These are phyloP conservation scores for Apiospora rasikravindrae DNA, from an alignment of 2,329 filamentous ascomycete species.

Conservation along the genomic window DNA sequence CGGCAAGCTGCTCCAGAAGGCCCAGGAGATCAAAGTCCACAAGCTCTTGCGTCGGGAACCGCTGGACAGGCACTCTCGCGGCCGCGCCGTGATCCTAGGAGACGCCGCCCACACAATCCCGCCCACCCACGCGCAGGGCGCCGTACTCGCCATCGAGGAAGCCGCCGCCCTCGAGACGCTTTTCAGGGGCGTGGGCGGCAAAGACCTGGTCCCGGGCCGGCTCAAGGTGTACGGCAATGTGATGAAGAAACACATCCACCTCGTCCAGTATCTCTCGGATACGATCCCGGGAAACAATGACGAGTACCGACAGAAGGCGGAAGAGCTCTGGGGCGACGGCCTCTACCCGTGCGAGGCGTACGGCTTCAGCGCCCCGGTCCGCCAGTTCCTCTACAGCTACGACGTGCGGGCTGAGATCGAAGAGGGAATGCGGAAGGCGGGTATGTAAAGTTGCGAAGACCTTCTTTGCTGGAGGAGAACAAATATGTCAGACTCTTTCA, in stretches of 20 bases:
- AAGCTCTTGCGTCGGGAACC: constrained; percentile 24
- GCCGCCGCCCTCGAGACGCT: constrained; percentile 24
- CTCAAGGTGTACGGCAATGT: constrained; percentile 22
- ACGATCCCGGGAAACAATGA: constrained; percentile 21
- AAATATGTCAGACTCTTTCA: background rate
- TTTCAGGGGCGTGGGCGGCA: constrained; percentile 3
- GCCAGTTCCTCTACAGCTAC: constrained; percentile 25
- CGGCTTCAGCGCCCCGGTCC: constrained; percentile 23
- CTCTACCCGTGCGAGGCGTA: constrained; percentile 20
- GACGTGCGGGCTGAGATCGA: constrained; percentile 24
- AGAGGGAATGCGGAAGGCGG: constrained; percentile 18
- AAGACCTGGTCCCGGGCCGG: background rate
- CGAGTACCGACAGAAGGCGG: constrained; percentile 21
- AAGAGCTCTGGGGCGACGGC: constrained; percentile 22
- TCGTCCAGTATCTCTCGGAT: constrained; percentile 25
- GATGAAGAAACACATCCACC: constrained; percentile 25
- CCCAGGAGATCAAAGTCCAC: constrained; percentile 22
- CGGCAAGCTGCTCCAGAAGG: constrained; percentile 22
- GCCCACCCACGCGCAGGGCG: constrained; percentile 26
- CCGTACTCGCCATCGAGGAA: constrained; percentile 24
- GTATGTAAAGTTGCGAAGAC: background rate
- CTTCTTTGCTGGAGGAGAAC: background rate
- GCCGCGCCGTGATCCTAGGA: constrained; percentile 25
- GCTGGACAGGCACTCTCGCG: constrained; percentile 18
- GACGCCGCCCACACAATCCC: constrained; percentile 25